These are phyloP conservation scores for Diaporthe citri DNA, from an alignment of 2,329 filamentous ascomycete genomes.

Conservation along the genomic window DNA sequence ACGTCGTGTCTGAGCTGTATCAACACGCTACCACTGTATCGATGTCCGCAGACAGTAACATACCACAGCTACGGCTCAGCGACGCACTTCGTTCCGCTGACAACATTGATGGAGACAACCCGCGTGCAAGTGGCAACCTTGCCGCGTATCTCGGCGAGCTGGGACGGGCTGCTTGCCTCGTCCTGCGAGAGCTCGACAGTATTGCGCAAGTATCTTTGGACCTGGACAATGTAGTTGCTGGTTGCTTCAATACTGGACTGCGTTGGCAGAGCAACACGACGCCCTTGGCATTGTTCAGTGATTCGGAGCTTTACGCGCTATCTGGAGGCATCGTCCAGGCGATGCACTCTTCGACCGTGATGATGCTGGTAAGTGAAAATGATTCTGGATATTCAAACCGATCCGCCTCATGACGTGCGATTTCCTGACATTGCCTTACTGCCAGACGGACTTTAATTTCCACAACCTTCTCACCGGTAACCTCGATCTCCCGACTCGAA, in stretches of 20 bases:
- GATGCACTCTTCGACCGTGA: conserved; percentile 21
- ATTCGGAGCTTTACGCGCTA: conserved; percentile 20
- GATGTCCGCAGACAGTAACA: not conserved
- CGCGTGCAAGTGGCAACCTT: not conserved
- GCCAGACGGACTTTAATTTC: conserved; percentile 10
- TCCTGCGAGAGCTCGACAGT: conserved; percentile 31
- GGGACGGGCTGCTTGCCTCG: conserved; percentile 28
- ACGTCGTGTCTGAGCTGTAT: conserved; percentile 36
- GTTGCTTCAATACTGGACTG: conserved; percentile 28
- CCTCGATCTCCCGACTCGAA: not conserved
- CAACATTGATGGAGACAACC: not conserved
- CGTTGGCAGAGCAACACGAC: not conserved
- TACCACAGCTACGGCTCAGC: conserved; percentile 11
- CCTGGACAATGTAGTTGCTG: conserved; percentile 31
- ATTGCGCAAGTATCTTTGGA: conserved; percentile 33
- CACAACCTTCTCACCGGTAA: conserved; percentile 19
- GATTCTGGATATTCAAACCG: not conserved
- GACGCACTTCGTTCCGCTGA: conserved; percentile 14
- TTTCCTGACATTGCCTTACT: not conserved
- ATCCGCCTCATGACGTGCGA: not conserved
- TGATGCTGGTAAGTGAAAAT: conserved; percentile 29
- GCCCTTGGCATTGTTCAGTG: conserved; percentile 17
- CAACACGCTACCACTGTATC: conserved; percentile 26
- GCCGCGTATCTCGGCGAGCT: conserved; percentile 36
- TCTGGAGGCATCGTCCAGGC: conserved; percentile 33